Base-by-base conservation (phyloP, 192 early-diverging fungal species). In the Backusella psychrophila region DNA sequence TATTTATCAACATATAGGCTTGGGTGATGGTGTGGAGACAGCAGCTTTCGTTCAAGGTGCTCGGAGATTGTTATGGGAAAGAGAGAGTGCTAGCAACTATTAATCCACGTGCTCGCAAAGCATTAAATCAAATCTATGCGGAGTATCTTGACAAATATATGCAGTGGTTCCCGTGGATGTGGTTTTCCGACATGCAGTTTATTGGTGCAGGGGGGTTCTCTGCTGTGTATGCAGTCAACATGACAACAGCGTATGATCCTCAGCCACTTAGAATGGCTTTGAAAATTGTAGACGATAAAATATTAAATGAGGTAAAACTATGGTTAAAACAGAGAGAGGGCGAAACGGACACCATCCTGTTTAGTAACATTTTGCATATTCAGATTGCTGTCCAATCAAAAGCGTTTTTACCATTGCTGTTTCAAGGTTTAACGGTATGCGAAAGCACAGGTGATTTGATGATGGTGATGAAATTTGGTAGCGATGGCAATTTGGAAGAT, bases 381-480 rank as follows among this genome's bases (percentile, higher is more conserved):
- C 44, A 77, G 67, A 81, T 78, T 38, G 53, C 46, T n/a, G 75
- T 76, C 8, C 39, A 75, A 69, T 84, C 75, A n/a, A 78, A 80
- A 66, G 80, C 71, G 17, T 84, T 78, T 72, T 44, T 71, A 38
- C 77, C 68, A 66, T 52, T 77, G 3, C 41, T 79, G 44, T 84
- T 83, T 46, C 73, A 85, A 71, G 84, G 84, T 2, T 59, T 85
- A 15, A 85, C 84, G 63, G 78, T 80, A 21, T 77, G 74, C 26
- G 81, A 79, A 46, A 79, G 66, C 15, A 81, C 77, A 6, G 76
- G 81, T 8, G 81, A 85, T 34, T 41, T 85, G 17, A 82, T 85
- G 78, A 78, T 85, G 76, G 79, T 85, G 3, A 82, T 82, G 77
- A 80, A 82, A 33, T 79, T 82, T 52, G 76, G 76, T 39, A 73